These are phyloP conservation scores for Fomitopsis schrenkii DNA, from an alignment of 1,284 basidiomycete species.

Conservation along the genomic window DNA sequence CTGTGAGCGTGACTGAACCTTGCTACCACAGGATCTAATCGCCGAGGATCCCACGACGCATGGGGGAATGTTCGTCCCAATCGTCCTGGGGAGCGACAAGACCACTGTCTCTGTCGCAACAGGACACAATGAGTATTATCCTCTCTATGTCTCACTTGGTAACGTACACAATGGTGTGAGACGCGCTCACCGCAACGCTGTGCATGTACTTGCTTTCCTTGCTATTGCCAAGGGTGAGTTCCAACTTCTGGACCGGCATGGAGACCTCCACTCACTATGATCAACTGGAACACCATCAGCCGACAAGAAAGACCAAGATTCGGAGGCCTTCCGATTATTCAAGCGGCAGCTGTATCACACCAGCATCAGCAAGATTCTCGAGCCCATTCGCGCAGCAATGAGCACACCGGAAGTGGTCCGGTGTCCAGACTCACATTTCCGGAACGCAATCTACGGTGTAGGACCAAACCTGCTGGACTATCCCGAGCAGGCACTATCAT, in stretches of 20 bases:
- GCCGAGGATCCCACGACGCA: constrained; percentile 8
- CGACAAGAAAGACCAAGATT: neutral
- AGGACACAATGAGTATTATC: constrained; percentile 18
- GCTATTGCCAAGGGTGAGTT: constrained; percentile 22
- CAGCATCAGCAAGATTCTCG: constrained; percentile 12
- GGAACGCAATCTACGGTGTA: constrained; percentile 19
- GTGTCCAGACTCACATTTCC: constrained; percentile 22
- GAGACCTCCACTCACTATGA: neutral
- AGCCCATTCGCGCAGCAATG: constrained; percentile 21
- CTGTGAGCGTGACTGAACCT: no score
- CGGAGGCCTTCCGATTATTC: constrained; percentile 7
- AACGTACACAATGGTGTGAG: constrained; percentile 14
- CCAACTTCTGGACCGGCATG: no score
- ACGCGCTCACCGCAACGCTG: constrained; percentile 16
- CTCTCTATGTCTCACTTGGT: constrained; percentile 14
- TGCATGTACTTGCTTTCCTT: constrained; percentile 16
- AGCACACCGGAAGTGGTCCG: constrained; percentile 15
- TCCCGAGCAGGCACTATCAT: constrained; percentile 22
- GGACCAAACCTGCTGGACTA: constrained; percentile 29
- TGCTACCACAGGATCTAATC: constrained; percentile 14
- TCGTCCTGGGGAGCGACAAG: constrained; percentile 22
- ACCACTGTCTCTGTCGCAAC: constrained; percentile 19
- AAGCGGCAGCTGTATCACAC: constrained; percentile 7
- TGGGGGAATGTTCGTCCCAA: constrained; percentile 17
- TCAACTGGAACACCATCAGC: no score